Base-by-base conservation (phyloP, 495 filamentous ascomycete species). In the Talaromyces proteolyticus region DNA sequence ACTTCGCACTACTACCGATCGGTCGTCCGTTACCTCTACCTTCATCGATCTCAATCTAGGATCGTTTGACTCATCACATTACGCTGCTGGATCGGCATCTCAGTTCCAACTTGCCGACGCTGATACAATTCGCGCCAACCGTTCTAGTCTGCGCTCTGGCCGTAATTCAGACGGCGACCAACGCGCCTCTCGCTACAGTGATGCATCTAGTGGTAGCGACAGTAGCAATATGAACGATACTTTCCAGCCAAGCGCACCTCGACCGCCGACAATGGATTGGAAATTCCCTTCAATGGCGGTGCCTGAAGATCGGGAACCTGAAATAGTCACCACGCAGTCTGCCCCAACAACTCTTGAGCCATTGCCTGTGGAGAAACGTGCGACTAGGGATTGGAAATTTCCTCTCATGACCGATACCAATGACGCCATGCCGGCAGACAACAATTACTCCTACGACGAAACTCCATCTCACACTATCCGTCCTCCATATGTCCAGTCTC, bases 251-350 rank as follows among this genome's bases (percentile, higher is more conserved):
- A 65, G 59, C 8, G 72, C 64, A 1, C 70, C 73, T 3, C 68
- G 71, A 5, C 73, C 71, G 36, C 68, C 71, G 6, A 75, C 74
- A 4, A 74, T 74, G 69, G 73, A 73, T 44, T 76, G 71, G 71
- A 73, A 70, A 24, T 76, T 76, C 41, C 73, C 73, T 0, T 44
- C 56, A 1, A 71, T 74, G 42, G 58, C 56, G 42, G 46, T 57
- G 18, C 52, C 56, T 25, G 60, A 64, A 18, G 62, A 63, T 18
- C 58, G 54, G 10, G 45, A 58, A 38, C 45, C 52, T 48, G 21
- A 49, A 46, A 43, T 40, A 19, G 42, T 55, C 22, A 51, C 60
- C 18, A 57, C 56, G 6, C 46, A 40, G 11, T 23, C 53, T 16
- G 21, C 29, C 47, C 34, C 3, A 22, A 53, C 4, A 55, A 44